phyloP scores from a whole-genome alignment of 2,329 filamentous ascomycete genomes.

The Colletotrichum sp. region DNA sequence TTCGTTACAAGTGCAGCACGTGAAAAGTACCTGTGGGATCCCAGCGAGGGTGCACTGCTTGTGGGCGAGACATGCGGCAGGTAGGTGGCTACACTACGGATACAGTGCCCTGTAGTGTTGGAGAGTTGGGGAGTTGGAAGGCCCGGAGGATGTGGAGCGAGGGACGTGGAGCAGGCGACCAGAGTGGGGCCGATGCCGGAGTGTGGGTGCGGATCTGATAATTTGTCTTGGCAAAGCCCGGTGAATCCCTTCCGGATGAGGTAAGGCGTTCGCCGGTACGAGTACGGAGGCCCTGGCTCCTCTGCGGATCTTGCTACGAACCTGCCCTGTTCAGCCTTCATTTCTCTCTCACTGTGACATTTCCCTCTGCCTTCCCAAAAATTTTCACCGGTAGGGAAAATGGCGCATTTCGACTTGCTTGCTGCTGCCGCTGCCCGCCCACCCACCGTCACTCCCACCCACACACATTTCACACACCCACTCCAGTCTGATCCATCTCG shows the following conservation, averaged over 20 bases:
- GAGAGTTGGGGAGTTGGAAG: not conserved
- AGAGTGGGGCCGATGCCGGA: conserved; percentile 12
- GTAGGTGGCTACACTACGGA: not conserved
- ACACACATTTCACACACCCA: not conserved
- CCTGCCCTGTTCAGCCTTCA: not conserved
- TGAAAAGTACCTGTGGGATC: not conserved
- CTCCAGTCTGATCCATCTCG: not conserved
- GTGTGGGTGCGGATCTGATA: conserved; percentile 24
- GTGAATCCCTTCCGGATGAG: not conserved
- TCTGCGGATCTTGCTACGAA: conserved; percentile 5
- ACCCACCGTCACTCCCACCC: not conserved
- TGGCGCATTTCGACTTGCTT: conserved; percentile 11
- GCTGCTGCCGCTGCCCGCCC: not conserved
- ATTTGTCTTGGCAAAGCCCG: conserved; percentile 19
- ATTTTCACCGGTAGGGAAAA: conserved; percentile 4
- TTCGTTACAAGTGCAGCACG: not conserved
- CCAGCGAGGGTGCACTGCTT: not conserved
- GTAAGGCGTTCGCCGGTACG: not conserved
- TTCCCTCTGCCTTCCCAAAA: not conserved
- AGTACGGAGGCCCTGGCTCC: not conserved
- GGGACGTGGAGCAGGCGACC: not conserved
- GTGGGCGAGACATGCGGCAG: not conserved
- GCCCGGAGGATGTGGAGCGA: not conserved
- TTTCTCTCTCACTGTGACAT: not conserved
- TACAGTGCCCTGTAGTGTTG: not conserved